These are phyloP conservation scores for Trichoderma lentiforme DNA, from an alignment of 2,329 filamentous ascomycete genomes.

Conservation along the genomic window DNA sequence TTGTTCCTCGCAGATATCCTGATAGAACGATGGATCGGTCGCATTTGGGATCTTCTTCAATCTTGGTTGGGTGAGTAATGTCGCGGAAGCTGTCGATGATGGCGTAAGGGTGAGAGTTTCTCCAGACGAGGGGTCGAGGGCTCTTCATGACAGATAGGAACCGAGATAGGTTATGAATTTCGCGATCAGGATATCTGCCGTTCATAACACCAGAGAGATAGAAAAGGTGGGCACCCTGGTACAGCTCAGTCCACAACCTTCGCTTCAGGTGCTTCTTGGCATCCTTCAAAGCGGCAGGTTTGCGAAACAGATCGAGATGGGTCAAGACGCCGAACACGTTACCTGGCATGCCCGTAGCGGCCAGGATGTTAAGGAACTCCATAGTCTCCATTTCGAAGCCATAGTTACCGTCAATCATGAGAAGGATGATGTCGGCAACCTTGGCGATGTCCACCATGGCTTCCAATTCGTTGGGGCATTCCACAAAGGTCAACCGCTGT, in stretches of 20 bases:
- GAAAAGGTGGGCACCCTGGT: slow-evolving; percentile 95
- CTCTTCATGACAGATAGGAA: slow-evolving; percentile 99
- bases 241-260: slow-evolving; percentile 93
- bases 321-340: slow-evolving; percentile 98
- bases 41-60: slow-evolving; percentile 85
- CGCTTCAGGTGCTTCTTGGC: slow-evolving; percentile 97
- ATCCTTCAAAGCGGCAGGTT: slow-evolving; percentile 84
- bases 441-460: slow-evolving; percentile 97
- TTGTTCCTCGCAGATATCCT: slow-evolving; percentile 90
- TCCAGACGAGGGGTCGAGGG: slow-evolving; percentile 90
- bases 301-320: slow-evolving; percentile 91
- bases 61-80: slow-evolving; percentile 85
- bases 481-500: slow-evolving; percentile 88
- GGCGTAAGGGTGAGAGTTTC: slow-evolving; percentile 92
- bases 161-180: slow-evolving; percentile 90
- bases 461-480: slow-evolving; percentile 95
- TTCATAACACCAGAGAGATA: slow-evolving; percentile 96
- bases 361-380: slow-evolving; percentile 94
- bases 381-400: slow-evolving; percentile 99
- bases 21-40: slow-evolving; percentile 89
- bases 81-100: slow-evolving; percentile 93
- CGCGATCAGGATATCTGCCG: slow-evolving; percentile 91
- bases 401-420: slow-evolving; percentile 98
- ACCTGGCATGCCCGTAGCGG: slow-evolving; percentile 94
- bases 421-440: slow-evolving; percentile 91